Base-by-base conservation (phyloP, 1,139 yeast species). In the Debaryomycetaceae sp. region DNA sequence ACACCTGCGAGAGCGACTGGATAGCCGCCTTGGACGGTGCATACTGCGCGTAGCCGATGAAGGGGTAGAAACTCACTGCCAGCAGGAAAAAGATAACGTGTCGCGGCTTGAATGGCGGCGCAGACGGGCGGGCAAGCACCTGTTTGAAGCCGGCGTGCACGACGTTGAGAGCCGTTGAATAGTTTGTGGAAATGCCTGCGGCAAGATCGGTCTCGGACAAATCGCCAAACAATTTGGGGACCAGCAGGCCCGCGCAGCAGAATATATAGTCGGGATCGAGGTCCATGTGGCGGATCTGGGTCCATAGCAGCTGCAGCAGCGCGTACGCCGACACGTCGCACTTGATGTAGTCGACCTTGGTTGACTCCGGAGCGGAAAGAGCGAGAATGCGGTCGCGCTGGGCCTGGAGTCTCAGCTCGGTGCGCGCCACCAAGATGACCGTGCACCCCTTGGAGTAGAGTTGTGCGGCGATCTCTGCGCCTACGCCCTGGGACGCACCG, bases 401-500 rank as follows among this genome's bases (percentile, higher is more conserved):
- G 1, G 49, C 42, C 26, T 55, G 43, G 27, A 87, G 60, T 42
- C 72, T 77, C 6, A 61, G 30, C 40, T 66, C 75, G 1, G 83
- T 77, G 38, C 98, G 62, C 2, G 96, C 86, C 12, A 86, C 81
- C 13, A 87, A 53, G 2, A 79, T 60, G 4, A 87, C 83, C 3
- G 67, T 52, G 28, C 90, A 82, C 5, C 81, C 78, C 16, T 52
- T 47, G 3, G 55, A 37, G 33, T 71, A 77, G 27, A 79, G 55
- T 36, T 71, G 62, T 24, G 59, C 57, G 1, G 95, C 95, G 31
- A 92, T 51, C 27, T 82, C 81, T 2, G 75, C 76, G 0, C 99
- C 98, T 2, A 90, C 60, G 1, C 99, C 99, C 45, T 90, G 98
- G 0, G 97, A 86, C 0, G 90, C 98, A 2, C 99, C 99, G 0